A percentile compares a stretch with the other conserved stretches of the same genome.
phyloP scores from a whole-genome alignment of 2,329 filamentous ascomycete genomes.

The Beauveria scarabaeidicola region DNA sequence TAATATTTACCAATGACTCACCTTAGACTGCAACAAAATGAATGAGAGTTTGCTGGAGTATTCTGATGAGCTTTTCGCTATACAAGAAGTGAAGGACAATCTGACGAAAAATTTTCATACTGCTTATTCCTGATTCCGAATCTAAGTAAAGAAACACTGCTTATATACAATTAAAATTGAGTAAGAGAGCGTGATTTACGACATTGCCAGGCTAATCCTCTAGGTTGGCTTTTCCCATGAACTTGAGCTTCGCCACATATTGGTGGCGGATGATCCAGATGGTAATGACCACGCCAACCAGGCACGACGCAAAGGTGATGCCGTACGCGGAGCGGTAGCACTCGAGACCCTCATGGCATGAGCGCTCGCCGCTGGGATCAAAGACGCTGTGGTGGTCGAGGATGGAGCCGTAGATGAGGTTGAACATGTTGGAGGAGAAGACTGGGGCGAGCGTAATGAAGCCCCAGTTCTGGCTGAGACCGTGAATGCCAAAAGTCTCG shows the following conservation, averaged over 20 bases:
- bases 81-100: neutral
- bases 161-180: constrained; percentile 3
- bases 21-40: neutral
- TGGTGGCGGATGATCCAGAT: constrained; percentile 62
- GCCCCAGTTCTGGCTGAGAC: constrained; percentile 92
- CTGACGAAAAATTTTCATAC: neutral
- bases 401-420: constrained; percentile 77
- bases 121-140: neutral
- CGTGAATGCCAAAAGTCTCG: constrained; percentile 83
- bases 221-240: constrained; percentile 29
- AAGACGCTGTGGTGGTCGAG: constrained; percentile 73
- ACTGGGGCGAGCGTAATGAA: constrained; percentile 87
- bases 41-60: neutral
- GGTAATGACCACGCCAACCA: constrained; percentile 59
- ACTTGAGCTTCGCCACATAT: constrained; percentile 29
- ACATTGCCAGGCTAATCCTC: constrained; percentile 22
- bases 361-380: constrained; percentile 58
- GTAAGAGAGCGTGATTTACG: neutral
- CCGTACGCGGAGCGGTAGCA: constrained; percentile 80
- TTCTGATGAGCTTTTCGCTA: neutral
- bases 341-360: constrained; percentile 66
- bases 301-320: constrained; percentile 65
- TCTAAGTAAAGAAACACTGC: neutral
- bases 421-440: constrained; percentile 83
- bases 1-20: neutral